phyloP scores from a whole-genome alignment of 2,329 filamentous ascomycete species.

The Trichoderma sp. region DNA sequence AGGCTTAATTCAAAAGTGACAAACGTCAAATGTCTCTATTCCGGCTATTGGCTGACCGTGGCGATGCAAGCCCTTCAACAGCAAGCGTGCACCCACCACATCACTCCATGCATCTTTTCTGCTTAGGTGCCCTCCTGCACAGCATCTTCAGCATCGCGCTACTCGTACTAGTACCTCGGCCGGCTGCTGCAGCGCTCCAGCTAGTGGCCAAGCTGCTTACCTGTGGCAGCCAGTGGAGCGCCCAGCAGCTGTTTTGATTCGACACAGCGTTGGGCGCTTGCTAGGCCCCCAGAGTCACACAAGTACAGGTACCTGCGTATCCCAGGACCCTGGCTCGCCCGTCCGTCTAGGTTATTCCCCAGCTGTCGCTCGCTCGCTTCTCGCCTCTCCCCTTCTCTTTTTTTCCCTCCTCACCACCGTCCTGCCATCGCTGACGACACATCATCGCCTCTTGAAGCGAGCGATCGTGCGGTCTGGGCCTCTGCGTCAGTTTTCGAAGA shows the following conservation, averaged over 20 bases:
- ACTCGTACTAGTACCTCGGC: neutral
- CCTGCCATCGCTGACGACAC: constrained; percentile 13
- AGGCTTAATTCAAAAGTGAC: neutral
- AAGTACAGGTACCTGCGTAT: neutral
- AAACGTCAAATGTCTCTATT: neutral
- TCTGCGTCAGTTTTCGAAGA: constrained; percentile 4
- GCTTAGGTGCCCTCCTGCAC: neutral
- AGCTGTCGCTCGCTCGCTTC: constrained; percentile 10
- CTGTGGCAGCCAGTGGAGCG: neutral
- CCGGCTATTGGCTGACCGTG: neutral
- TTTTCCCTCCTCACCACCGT: constrained; percentile 16
- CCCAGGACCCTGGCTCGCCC: neutral
- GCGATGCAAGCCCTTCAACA: neutral
- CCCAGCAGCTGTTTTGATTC: neutral
- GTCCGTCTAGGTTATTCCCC: neutral
- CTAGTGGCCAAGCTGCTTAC: neutral
- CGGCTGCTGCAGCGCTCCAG: neutral
- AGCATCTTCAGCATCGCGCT: neutral
- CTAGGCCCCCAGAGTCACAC: neutral
- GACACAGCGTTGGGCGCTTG: neutral
- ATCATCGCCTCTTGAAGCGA: constrained; percentile 9
- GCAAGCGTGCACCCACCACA: neutral
- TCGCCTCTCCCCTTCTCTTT: constrained; percentile 22
- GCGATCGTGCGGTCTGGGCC: constrained; percentile 11
- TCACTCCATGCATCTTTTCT: no score